phyloP scores from a whole-genome alignment of 805 yeast species.

The Hemisphaericaspora nanyangensis region DNA sequence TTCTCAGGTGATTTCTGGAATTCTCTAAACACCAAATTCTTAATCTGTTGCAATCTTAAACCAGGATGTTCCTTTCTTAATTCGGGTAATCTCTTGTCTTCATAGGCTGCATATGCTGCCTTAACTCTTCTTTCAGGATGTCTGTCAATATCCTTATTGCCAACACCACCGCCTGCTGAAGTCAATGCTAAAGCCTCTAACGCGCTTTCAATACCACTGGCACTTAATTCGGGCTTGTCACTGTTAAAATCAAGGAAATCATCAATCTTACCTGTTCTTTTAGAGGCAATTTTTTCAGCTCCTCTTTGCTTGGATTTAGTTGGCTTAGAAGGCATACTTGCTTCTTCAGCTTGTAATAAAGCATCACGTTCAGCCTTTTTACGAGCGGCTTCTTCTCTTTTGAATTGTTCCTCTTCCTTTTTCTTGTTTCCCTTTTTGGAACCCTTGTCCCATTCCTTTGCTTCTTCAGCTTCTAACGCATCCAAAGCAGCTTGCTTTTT shows the following conservation, averaged over 20 bases:
- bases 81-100: slow-evolving; percentile 69
- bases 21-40: slow-evolving; percentile 71
- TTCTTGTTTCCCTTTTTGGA: slow-evolving; percentile 66
- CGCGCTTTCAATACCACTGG: slow-evolving; percentile 75
- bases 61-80: slow-evolving; percentile 76
- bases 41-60: slow-evolving; percentile 71
- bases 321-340: slow-evolving; percentile 57
- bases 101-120: slow-evolving; percentile 71
- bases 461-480: slow-evolving; percentile 50
- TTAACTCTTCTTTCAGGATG: slow-evolving; percentile 89
- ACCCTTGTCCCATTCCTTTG: slow-evolving; percentile 67
- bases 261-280: slow-evolving; percentile 59
- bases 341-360: slow-evolving; percentile 60
- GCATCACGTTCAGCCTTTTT: slow-evolving; percentile 83
- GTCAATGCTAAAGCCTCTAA: slow-evolving; percentile 73
- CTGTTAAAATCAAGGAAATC: slow-evolving; percentile 58
- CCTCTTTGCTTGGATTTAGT: slow-evolving; percentile 55
- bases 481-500: slow-evolving; percentile 51
- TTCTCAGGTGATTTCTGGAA: slow-evolving; percentile 77
- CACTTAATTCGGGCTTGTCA: slow-evolving; percentile 51
- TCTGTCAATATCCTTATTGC: slow-evolving; percentile 65
- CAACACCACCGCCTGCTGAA: slow-evolving; percentile 51
- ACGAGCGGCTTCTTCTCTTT: slow-evolving; percentile 70
- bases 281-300: slow-evolving; percentile 61
- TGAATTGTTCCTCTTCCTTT: slow-evolving; percentile 63